These are phyloP conservation scores for Aspergillus quadrilineatus DNA, from an alignment of 2,329 filamentous ascomycete species.

Conservation along the genomic window DNA sequence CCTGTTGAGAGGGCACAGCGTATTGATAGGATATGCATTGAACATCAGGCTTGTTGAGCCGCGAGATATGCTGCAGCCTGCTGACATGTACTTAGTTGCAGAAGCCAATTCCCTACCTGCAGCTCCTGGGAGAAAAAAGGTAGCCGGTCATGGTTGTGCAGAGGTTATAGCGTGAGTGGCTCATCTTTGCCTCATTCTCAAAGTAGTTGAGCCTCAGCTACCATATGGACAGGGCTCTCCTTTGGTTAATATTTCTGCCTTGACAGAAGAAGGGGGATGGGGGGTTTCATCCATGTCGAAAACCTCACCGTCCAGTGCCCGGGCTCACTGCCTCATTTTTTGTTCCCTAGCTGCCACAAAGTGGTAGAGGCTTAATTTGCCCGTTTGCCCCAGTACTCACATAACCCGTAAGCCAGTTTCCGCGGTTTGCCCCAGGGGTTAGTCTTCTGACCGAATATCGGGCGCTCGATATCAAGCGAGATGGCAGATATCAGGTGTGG, in stretches of 20 bases:
- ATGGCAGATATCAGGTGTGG: conserved; percentile 7
- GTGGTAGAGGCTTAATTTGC: not conserved
- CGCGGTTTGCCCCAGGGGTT: conserved; percentile 2
- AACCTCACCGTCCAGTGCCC: conserved; percentile 14
- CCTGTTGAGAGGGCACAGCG: not conserved
- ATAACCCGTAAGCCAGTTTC: not conserved
- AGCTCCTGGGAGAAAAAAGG: not conserved
- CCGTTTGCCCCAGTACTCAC: conserved; percentile 2
- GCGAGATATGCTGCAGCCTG: not conserved
- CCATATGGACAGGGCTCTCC: not conserved
- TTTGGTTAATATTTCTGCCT: conserved; percentile 6
- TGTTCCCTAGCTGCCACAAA: not conserved
- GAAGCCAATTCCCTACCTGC: not conserved
- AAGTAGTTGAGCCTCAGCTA: conserved; percentile 5
- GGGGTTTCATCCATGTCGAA: conserved; percentile 8
- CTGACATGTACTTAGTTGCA: not conserved
- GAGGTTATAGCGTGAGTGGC: conserved; percentile 4
- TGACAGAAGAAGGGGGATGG: not conserved
- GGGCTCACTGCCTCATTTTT: conserved; percentile 9
- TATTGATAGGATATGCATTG: not conserved
- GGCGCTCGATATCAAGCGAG: conserved; percentile 2
- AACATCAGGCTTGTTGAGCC: conserved; percentile 4
- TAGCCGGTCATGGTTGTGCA: not conserved
- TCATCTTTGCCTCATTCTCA: conserved; percentile 7
- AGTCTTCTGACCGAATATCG: conserved; percentile 1